Base-by-base conservation (phyloP, 2,329 filamentous ascomycete genomes). In the Corinectria fuckeliana region DNA sequence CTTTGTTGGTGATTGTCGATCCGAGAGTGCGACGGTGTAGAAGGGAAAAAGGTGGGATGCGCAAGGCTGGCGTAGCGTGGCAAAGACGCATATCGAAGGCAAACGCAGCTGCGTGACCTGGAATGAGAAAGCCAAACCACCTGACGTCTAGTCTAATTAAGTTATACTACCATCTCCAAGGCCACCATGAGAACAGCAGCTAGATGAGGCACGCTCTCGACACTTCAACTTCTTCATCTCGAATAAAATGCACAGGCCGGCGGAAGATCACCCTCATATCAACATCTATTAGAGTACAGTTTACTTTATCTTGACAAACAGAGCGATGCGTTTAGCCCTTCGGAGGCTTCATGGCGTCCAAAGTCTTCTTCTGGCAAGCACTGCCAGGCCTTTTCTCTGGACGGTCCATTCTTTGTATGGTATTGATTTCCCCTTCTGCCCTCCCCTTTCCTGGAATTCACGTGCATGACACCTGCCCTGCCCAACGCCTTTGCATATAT, bases 281-380 rank as follows among this genome's bases (percentile, higher is more conserved):
- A 72, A 69, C 71, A 68, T 78, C 75, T 78, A 78, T 77, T 78
- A 78, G 67, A 77, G 72, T 77, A 78, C 76, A 78, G 66, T 72
- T 68, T 72, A 69, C 63, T 66, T 67, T 60, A 65, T 75, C 72
- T 74, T 75, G 65, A 74, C 69, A 72, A 62, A 61, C 62, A 58
- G 64, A 64, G 53, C 64, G 63, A 62, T 50, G 53, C 57, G 47
- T 53, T 45, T 58, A 45, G 60, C 59, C 60, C 61, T 62, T 66
- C 56, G 62, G 62, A 63, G 62, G 58, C 52, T 62, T 54, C 59
- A 60, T 63, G 51, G 52, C 55, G 45, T 57, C 56, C 61, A 56
- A 50, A 55, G 51, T 41, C 45, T 16, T 55, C 44, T 48, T 48
- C 50, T 26, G 54, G 50, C 58, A 62, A n/a, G n/a, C 28, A 25